Base-by-base conservation (phyloP, 1,139 yeast species). In the Pichia sp. region DNA sequence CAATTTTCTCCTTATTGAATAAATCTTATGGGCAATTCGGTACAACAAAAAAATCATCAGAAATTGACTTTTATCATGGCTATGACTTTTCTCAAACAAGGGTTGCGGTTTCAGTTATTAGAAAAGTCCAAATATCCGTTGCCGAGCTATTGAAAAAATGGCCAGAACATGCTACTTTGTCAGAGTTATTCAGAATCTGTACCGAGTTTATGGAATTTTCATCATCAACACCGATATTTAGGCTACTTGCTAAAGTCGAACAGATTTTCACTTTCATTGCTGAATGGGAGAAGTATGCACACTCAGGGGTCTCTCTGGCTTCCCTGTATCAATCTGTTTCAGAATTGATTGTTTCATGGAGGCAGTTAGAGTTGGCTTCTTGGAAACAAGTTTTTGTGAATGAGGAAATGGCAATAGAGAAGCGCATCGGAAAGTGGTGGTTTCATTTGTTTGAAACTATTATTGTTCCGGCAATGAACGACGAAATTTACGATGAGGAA, bases 271-370 rank as follows among this genome's bases (percentile, higher is more conserved):
- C 90, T 0, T 82, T 81, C 64, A 76, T 92, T 59, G 79, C 86
- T 29, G 98, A 93, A 68, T 95, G 99, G 98, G 95, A 93, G 67
- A 87, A 88, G 61, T 90, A 88, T 70, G 97, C 99, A 0, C 84
- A 92, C 43, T 76, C 82, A 3, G 85, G 87, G 52, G 93, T 87
- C 1, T 80, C 96, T 1, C 72, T 93, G 56, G 74, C 74, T 43
- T 64, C 64, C 0, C 78, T 80, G 52, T 79, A 84, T 59, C 84
- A 81, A 49, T 77, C 78, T 23, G 70, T 90, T 47, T 83, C 95
- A 0, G 65, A 71, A 0, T 72, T 90, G 55, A 88, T 95, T 62
- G 92, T 95, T 2, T 78, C 87, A 0, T 95, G 99, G 99, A 82
- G 99, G 72, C 81, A 83, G 62, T 70, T 92, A 48, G 99, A 95